Evolutionary conservation across 345 rosid species (phyloP).

Genomic region (Eucalyptus dawsonii): DNA sequence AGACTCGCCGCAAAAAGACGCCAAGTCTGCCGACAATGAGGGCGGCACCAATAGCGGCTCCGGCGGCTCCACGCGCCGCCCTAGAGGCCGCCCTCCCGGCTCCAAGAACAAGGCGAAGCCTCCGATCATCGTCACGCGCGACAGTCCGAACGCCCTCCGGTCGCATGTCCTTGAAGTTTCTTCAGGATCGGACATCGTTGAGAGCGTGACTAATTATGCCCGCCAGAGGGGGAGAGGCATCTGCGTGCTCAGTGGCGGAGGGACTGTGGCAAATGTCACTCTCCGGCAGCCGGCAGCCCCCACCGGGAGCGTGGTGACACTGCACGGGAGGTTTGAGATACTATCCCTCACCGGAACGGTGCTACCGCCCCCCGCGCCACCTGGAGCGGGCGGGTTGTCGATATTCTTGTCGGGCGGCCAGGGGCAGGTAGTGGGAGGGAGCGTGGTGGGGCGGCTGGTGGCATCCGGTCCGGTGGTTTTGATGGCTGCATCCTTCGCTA

Average conservation of each 20-base stretch:
- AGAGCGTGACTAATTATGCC: conserved; percentile 42
- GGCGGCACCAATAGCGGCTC: neutral
- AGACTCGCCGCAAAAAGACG: neutral
- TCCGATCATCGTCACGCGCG: conserved; percentile 60
- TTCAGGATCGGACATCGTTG: conserved; percentile 51
- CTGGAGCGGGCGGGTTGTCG: conserved; percentile 61
- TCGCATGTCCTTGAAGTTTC: conserved; percentile 69
- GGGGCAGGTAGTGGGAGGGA: conserved; percentile 81
- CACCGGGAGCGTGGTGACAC: conserved; percentile 49
- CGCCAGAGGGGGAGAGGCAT: conserved; percentile 69
- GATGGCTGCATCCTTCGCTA: conserved; percentile 72
- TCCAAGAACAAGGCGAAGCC: conserved; percentile 72
- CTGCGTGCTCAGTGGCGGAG: conserved; percentile 57
- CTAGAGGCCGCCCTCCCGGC: conserved; percentile 76
- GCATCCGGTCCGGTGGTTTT: conserved; percentile 63
- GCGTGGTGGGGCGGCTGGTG: conserved; percentile 46
- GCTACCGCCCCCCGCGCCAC: conserved; percentile 83
- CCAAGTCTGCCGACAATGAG: neutral
- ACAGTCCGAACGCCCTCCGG: conserved; percentile 68
- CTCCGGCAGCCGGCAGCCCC: conserved; percentile 56
- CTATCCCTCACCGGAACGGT: conserved; percentile 69
- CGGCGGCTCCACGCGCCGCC: conserved; percentile 34
- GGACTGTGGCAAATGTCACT: conserved; percentile 52
- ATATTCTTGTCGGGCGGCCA: conserved; percentile 66
- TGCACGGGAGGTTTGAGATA: conserved; percentile 80